Evolutionary conservation across 2,329 filamentous ascomycete species (phyloP), one percentile per base, ranked within the genome.

Genomic region (Penicillium sp.): DNA sequence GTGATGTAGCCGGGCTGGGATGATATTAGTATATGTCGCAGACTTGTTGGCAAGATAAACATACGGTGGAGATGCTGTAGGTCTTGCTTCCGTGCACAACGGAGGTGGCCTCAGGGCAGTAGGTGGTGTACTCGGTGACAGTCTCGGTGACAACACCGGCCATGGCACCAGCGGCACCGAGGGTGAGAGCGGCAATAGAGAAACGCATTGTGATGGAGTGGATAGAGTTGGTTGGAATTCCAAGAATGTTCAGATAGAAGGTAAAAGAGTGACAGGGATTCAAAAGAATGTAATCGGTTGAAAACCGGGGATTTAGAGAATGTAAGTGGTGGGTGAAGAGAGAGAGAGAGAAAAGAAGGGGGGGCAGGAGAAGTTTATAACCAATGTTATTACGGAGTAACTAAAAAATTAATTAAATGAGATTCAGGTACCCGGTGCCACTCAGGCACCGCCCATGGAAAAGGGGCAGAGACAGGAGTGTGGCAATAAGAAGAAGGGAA

Each of bases 71-170:
- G 75, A 90, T 79, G 66, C 82, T 87, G 81, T 88, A 89, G 76
- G 86, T 89, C 72, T 81, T 79, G 75, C 75, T 78, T 71, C 80
- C 82, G 77, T 87, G 79, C 68, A 81, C 82, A 74, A 90, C 75
- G 65, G 78, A 74, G 65, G 87, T 90, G 62, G 87, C 73, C 63
- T 70, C 79, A 23, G 88, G 86, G 84, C 88, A 91, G 84, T 81
- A 89, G 70, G 87, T 91, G 76, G 82, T 85, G 79, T 83, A 83
- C 55, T 78, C 75, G 55, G 84, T 85, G 61, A 90, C 82, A 62
- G 85, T 77, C 80, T 87, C 83, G 64, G 86, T 90, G 75, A 80
- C 80, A 75, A 71, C 56, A 48, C 54, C 57, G 54, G 74, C 75
- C 50, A 69, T 61, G 60, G 68, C 75, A 65, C 68, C 71, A 61